These are phyloP conservation scores for Malassezia dermatis DNA, from an alignment of 1,284 basidiomycete species.

Conservation along the genomic window DNA sequence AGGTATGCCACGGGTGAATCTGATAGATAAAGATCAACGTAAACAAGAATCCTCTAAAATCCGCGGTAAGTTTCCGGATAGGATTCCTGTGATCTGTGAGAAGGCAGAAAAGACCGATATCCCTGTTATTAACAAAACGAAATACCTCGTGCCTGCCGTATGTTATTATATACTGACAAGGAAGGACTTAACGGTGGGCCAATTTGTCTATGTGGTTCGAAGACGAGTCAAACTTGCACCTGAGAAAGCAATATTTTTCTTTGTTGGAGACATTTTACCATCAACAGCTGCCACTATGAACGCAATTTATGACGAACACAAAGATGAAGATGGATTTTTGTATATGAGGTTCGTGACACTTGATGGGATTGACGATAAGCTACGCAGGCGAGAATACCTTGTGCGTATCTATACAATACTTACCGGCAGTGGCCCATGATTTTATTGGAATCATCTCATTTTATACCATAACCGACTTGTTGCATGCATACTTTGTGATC, in stretches of 20 bases:
- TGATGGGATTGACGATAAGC: conserved; percentile 4
- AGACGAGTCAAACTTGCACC: conserved; percentile 99
- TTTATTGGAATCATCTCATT: background rate
- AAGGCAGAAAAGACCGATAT: conserved; percentile 98
- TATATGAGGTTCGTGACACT: conserved; percentile 22
- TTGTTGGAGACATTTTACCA: conserved; percentile 79
- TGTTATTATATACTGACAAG: background rate
- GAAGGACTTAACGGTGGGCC: conserved; percentile 78
- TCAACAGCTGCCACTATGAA: conserved; percentile 98
- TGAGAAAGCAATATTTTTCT: conserved; percentile 67
- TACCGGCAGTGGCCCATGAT: background rate
- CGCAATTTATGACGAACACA: conserved; percentile 96
- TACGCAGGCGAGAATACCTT: conserved; percentile 46
- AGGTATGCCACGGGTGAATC: conserved; percentile 55
- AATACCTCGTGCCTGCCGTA: conserved; percentile 86
- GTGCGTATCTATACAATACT: background rate
- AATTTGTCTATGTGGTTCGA: conserved; percentile 99
- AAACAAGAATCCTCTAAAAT: conserved; percentile 93
- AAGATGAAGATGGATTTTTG: conserved; percentile 46
- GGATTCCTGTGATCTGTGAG: conserved; percentile 99
- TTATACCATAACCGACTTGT: background rate
- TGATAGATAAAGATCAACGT: conserved; percentile 67
- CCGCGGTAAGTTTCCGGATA: conserved; percentile 93
- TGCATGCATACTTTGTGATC: background rate
- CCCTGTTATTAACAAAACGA: conserved; percentile 99